These are phyloP conservation scores for Tripidium arundinaceum DNA, from an alignment of 202 grass and related monocot species.

Conservation along the genomic window DNA sequence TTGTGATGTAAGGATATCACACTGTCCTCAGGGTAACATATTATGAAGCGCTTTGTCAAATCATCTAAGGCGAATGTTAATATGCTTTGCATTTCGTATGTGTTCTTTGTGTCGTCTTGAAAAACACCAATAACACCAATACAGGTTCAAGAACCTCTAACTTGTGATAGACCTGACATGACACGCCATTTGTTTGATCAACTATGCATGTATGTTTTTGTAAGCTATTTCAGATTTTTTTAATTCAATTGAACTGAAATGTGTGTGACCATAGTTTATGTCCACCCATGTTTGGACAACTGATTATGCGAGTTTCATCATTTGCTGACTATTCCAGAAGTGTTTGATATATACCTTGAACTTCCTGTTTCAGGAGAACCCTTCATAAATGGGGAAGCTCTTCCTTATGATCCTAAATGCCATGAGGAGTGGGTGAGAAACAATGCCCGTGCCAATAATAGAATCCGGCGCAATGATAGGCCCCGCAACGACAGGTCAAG, in stretches of 20 bases:
- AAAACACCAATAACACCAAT: background rate
- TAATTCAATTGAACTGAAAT: background rate
- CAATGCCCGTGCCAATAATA: conserved; percentile 54
- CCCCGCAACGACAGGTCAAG: conserved; percentile 68
- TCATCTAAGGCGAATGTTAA: background rate
- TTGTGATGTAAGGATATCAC: background rate
- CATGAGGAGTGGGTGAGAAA: conserved; percentile 78
- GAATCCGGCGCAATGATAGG: conserved; percentile 49
- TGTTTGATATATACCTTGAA: background rate
- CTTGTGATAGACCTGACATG: background rate
- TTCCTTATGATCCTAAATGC: conserved; percentile 69
- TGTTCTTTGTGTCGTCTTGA: background rate
- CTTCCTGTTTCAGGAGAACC: conserved; percentile 49
- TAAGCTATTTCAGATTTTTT: background rate
- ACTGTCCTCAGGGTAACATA: background rate
- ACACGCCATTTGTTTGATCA: background rate
- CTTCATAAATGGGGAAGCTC: conserved; percentile 57
- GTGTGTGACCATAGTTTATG: background rate
- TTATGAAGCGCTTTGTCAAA: background rate
- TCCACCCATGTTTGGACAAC: background rate
- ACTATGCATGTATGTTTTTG: background rate
- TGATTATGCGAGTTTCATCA: background rate
- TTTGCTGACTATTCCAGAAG: background rate
- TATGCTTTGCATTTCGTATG: background rate
- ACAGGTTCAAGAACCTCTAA: background rate